phyloP scores from a whole-genome alignment of 306 rosid species.

The Dalbergia cochinchinensis region DNA sequence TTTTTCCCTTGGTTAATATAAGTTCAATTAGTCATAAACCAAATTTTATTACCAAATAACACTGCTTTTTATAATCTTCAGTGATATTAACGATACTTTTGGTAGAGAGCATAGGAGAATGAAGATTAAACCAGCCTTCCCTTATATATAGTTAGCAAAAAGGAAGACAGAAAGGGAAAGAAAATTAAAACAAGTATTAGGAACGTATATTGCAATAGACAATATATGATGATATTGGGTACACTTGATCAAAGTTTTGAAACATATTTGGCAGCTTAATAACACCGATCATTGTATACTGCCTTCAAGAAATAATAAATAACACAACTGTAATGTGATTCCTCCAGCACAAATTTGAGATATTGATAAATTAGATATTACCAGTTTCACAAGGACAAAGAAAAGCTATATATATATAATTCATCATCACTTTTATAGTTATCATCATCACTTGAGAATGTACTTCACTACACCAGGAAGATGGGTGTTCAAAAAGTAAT shows the following conservation, averaged over 20 bases:
- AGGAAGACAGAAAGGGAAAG: not conserved
- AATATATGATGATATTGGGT: conserved; percentile 21
- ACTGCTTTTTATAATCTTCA: too few relatives aligned
- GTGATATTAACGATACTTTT: not conserved
- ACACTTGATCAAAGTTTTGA: conserved; percentile 25
- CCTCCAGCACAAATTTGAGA: conserved; percentile 31
- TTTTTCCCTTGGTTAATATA: too few relatives aligned
- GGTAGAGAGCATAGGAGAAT: not conserved
- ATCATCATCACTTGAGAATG: conserved; percentile 60
- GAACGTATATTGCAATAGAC: not conserved
- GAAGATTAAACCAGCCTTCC: not conserved
- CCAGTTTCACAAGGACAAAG: conserved; percentile 28
- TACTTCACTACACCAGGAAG: conserved; percentile 75
- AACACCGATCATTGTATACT: conserved; percentile 8
- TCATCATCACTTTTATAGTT: conserved; percentile 54
- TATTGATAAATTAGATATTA: not conserved
- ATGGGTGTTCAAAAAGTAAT: conserved; percentile 75
- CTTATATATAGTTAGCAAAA: not conserved
- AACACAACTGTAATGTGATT: conserved; percentile 15
- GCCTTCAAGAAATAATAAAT: conserved; percentile 22
- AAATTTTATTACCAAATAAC: too few relatives aligned
- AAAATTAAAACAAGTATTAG: not conserved
- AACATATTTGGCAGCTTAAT: conserved; percentile 42
- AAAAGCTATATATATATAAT: not conserved
- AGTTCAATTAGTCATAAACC: too few relatives aligned